Evolutionary conservation across 441 rosid genomes (phyloP), one percentile per base, ranked within the genome.

Genomic region (Codiaeum variegatum): DNA sequence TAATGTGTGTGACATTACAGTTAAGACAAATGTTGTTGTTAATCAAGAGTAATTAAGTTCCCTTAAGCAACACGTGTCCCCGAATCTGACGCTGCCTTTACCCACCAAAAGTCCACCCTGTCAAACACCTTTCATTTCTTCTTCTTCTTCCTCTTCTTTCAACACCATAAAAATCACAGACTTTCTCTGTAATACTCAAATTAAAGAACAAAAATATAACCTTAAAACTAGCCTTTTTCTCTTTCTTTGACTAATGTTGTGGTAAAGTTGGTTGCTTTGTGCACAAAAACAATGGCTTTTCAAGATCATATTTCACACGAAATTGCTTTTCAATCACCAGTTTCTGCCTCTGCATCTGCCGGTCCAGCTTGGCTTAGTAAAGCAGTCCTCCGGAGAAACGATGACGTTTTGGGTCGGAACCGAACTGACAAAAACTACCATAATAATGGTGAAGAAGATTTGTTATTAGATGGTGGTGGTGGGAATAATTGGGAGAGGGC

Each of bases 401-500:
- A 73, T 51, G 86, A 79, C 29, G 58, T 69, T 31, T 44, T 70
- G 9, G 72, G 42, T 32, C 68, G 59, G 44, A 76, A 66, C n/a
- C 40, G 65, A 36, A 63, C 32, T 32, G 51, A 47, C 24, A 69
- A 67, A 29, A 26, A 51, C 42, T 67, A 64, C 71, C 76, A 80
- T 40, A 82, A 67, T 62, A 80, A 86, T n/a, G 86, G 77, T 8
- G 86, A 71, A 36, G 81, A 78, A 40, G 83, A 75, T 65, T 40
- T 69, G 31, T 52, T 52, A 21, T 52, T 52, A 15, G 52, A 72
- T 77, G 21, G 11, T 52, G 78, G 70, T 24, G 78, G 66, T 6
- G 60, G 47, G 46, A 85, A 82, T 84, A 87, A 83, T 78, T 94
- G 98, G 99, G 91, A 90, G 71, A 88, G 85, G 77, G 96, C 92